phyloP scores from a whole-genome alignment of 169 alveolate species.

The Plasmodium malariae region DNA sequence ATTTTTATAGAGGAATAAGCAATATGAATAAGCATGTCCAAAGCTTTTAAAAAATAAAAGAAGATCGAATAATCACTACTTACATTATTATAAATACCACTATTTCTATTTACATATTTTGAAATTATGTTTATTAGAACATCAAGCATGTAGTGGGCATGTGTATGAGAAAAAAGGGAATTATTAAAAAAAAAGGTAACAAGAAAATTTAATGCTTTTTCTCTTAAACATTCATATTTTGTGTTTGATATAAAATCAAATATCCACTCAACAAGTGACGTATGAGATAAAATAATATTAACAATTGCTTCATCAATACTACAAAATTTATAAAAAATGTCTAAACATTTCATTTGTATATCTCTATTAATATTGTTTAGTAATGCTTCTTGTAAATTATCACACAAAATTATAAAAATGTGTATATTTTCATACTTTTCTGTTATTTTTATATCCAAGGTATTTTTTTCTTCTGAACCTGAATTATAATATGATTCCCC shows the following conservation, averaged over 20 bases:
- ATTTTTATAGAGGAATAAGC: constrained; percentile 36
- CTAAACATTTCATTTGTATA: constrained; percentile 74
- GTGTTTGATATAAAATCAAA: constrained; percentile 67
- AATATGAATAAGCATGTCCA: constrained; percentile 52
- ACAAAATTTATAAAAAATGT: constrained; percentile 57
- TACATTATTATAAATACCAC: constrained; percentile 1
- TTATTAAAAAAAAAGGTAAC: constrained; percentile 69
- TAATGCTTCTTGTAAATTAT: constrained; percentile 74
- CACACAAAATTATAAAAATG: constrained; percentile 57
- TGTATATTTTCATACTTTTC: constrained; percentile 26
- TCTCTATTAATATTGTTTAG: constrained; percentile 60
- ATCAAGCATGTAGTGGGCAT: constrained; percentile 70
- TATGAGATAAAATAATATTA: constrained; percentile 42
- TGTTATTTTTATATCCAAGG: background rate
- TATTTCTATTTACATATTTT: constrained; percentile 53
- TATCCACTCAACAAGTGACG: constrained; percentile 72
- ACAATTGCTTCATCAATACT: constrained; percentile 55
- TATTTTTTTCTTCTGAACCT: constrained; percentile 1
- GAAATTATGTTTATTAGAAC: constrained; percentile 52
- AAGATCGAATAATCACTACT: constrained; percentile 25
- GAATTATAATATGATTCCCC: constrained; percentile 3
- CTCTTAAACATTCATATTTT: constrained; percentile 69
- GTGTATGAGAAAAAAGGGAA: constrained; percentile 68
- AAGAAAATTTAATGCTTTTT: constrained; percentile 48
- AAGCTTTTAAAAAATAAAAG: constrained; percentile 47